Conservation (phyloP, 2,329 filamentous ascomycete genomes). For the Myotisia sp. region DNA sequence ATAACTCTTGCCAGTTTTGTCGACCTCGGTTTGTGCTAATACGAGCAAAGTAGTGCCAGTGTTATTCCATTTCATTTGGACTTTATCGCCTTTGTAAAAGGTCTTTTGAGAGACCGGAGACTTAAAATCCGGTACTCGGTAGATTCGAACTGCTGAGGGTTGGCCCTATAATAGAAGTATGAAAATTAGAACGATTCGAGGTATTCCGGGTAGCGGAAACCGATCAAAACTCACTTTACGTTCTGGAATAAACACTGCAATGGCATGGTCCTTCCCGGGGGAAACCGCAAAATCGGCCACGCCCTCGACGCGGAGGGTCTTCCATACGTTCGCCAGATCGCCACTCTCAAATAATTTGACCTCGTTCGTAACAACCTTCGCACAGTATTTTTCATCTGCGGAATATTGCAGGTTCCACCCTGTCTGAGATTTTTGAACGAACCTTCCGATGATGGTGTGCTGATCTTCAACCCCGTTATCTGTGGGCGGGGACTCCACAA, state of each 20-base stretch:
- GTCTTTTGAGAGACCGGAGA: constrained; percentile 86
- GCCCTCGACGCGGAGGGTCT: constrained; percentile 85
- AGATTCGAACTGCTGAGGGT: constrained; percentile 88
- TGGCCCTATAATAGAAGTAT: constrained; percentile 50
- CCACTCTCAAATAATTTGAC: constrained; percentile 91
- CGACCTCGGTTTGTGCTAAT: constrained; percentile 91
- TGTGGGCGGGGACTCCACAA: constrained; percentile 49
- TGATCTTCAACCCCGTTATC: constrained; percentile 41
- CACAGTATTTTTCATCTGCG: constrained; percentile 81
- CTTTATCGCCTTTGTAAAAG: constrained; percentile 98
- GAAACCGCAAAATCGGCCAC: constrained; percentile 79
- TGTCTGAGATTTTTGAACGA: constrained; percentile 89
- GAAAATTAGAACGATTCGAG: constrained; percentile 4
- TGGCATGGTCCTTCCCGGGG: constrained; percentile 75
- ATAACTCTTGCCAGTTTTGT: constrained; percentile 97
- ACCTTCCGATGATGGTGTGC: constrained; percentile 61
- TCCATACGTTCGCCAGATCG: constrained; percentile 77
- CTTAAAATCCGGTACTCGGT: constrained; percentile 76
- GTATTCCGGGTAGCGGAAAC: too few species aligned
- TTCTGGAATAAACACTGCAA: constrained; percentile 91
- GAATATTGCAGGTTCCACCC: constrained; percentile 98
- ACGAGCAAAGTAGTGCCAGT: constrained; percentile 84
- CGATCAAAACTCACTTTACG: constrained; percentile 71
- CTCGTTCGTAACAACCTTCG: constrained; percentile 88
- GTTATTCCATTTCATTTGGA: constrained; percentile 95